These are phyloP conservation scores for Cnidoscolus chayamansa DNA, from an alignment of 441 rosid species.

Conservation along the genomic window DNA sequence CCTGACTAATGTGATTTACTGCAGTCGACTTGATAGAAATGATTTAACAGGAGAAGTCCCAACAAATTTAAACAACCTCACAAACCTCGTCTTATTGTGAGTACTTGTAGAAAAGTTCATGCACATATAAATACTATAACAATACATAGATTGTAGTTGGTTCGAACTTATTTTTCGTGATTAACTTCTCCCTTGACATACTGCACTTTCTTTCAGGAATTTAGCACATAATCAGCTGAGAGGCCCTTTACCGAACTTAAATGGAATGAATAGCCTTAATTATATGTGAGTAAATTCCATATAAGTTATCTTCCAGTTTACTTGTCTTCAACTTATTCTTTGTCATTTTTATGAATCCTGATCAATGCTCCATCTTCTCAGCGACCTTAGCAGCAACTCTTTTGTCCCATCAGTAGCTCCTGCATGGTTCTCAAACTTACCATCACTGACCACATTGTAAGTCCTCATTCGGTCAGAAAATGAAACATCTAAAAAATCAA, in stretches of 20 bases:
- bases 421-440: constrained; percentile 75
- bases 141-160: too few relatives aligned
- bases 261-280: constrained; percentile 59
- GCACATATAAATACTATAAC: too few relatives aligned
- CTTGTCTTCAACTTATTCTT: neutral
- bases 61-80: constrained; percentile 63
- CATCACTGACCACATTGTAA: constrained; percentile 82
- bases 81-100: constrained; percentile 69
- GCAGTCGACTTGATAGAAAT: constrained; percentile 95
- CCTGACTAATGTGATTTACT: constrained; percentile 23
- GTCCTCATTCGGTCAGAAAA: constrained; percentile 24
- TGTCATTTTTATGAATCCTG: constrained; percentile 3
- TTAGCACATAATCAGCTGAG: constrained; percentile 67
- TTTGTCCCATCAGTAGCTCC: constrained; percentile 76
- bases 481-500: constrained; percentile 5
- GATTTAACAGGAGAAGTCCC: constrained; percentile 61
- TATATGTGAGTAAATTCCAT: constrained; percentile 57
- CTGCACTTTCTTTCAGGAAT: constrained; percentile 46
- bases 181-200: constrained; percentile 12
- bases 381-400: constrained; percentile 86
- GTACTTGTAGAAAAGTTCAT: constrained; percentile 22
- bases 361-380: constrained; percentile 31
- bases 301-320: constrained; percentile 5
- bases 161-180: neutral
- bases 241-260: constrained; percentile 81